Percentiles rank a stretch among this genome's conserved stretches.
These are phyloP conservation scores for Stephanodiscus minutulus DNA, from an alignment of 108 stramenopile genomes.

Conservation along the genomic window DNA sequence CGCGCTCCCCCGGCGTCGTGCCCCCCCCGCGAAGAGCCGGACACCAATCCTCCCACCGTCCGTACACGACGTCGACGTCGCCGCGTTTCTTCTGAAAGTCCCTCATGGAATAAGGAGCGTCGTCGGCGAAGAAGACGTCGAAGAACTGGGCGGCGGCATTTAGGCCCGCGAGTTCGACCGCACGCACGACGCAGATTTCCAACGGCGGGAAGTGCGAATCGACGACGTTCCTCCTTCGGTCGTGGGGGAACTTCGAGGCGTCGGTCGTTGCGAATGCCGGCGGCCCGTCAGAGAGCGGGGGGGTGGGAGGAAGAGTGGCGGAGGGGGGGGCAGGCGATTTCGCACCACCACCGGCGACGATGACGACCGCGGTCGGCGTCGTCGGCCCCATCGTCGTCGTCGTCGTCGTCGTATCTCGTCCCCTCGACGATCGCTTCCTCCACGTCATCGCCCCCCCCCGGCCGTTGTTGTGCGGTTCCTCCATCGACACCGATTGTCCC, in stretches of 20 bases:
- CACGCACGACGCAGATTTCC: conserved; percentile 47
- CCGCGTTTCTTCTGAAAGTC: conserved; percentile 75
- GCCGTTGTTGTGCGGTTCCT: not conserved
- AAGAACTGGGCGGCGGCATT: conserved; percentile 69
- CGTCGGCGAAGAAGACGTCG: conserved; percentile 76
- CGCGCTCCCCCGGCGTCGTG: not conserved
- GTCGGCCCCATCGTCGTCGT: not conserved
- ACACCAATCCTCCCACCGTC: conserved; percentile 55
- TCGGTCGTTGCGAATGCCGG: not conserved
- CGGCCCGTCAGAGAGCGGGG: not conserved
- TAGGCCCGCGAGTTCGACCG: conserved; percentile 60
- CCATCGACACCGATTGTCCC: not conserved
- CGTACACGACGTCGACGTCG: conserved; percentile 74
- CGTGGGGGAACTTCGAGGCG: not conserved
- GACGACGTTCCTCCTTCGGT: not conserved
- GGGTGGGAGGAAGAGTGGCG: not conserved
- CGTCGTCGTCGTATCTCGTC: not conserved
- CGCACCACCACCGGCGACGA: conserved; percentile 4
- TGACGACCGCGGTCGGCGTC: too few species aligned
- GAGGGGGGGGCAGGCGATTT: not conserved
- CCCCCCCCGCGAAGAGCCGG: not conserved
- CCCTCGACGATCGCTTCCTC: not conserved
- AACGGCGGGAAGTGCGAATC: conserved; percentile 54
- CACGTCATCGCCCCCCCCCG: not conserved
- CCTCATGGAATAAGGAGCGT: conserved; percentile 75